These are phyloP conservation scores for Aspergillus quadricinctus DNA, from an alignment of 2,329 filamentous ascomycete genomes.

Conservation along the genomic window DNA sequence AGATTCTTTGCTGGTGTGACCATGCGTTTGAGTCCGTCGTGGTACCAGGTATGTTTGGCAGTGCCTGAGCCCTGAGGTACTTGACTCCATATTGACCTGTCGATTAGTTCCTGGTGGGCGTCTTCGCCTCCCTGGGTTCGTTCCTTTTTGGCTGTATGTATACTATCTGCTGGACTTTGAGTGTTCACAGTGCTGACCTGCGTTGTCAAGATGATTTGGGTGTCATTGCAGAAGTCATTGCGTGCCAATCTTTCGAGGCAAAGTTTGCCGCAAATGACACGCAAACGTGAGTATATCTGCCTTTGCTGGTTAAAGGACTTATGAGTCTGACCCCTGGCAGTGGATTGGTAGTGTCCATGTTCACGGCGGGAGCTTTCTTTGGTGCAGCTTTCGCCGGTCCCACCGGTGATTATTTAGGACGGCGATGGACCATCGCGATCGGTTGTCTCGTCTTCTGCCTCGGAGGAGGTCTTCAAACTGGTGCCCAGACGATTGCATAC, in stretches of 20 bases:
- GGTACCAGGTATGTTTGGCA: constrained; percentile 47
- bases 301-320: neutral
- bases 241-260: constrained; percentile 30
- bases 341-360: constrained; percentile 70
- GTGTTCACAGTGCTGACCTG: constrained; percentile 1
- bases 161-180: neutral
- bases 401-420: constrained; percentile 60
- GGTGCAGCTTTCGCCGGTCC: constrained; percentile 63
- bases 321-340: constrained; percentile 28
- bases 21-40: constrained; percentile 55
- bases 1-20: constrained; percentile 11
- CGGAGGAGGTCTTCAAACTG: constrained; percentile 70
- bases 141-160: constrained; percentile 51
- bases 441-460: constrained; percentile 69
- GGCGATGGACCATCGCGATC: constrained; percentile 66
- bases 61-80: neutral
- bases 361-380: constrained; percentile 71
- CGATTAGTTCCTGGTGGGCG: constrained; percentile 51
- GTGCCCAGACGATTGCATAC: constrained; percentile 55
- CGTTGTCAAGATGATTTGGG: constrained; percentile 47
- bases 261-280: constrained; percentile 30
- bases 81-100: constrained; percentile 11
- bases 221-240: constrained; percentile 57
- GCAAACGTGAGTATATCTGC: constrained; percentile 23
- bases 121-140: constrained; percentile 57